phyloP scores from a whole-genome alignment of 2,329 filamentous ascomycete genomes.

The Xenoacremonium recifei region DNA sequence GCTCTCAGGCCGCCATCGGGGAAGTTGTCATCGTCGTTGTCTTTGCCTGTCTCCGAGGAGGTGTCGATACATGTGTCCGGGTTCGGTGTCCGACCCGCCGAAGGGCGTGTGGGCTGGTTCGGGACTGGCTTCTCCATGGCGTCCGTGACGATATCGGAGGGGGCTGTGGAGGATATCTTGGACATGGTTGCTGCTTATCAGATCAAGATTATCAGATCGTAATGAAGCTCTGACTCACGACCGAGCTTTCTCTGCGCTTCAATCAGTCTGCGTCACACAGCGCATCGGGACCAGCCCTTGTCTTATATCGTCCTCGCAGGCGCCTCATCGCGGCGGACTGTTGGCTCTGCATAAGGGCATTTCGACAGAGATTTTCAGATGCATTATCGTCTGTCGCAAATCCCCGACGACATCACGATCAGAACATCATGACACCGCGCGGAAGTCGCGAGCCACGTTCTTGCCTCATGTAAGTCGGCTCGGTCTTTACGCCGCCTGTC shows the following conservation, averaged over 20 bases:
- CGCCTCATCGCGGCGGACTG: neutral
- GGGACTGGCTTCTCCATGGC: no score
- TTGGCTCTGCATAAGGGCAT: neutral
- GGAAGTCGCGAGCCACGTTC: neutral
- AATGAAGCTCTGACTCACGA: no score
- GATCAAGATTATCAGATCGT: no score
- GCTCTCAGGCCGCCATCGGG: slow-evolving; percentile 1
- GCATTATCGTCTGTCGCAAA: neutral
- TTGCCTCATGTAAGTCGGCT: neutral
- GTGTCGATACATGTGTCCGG: no score
- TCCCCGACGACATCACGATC: neutral
- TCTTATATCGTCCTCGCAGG: neutral
- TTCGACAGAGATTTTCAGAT: neutral
- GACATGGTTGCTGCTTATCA: no score
- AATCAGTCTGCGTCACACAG: no score
- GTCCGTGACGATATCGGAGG: no score
- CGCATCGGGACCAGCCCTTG: no score
- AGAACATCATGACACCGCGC: neutral
- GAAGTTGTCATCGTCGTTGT: neutral
- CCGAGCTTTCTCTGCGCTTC: no score
- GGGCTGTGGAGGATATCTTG: no score
- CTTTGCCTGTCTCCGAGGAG: neutral
- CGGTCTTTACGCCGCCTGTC: neutral
- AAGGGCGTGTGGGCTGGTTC: no score
- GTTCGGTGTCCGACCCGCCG: no score